Percentiles rank a stretch among this genome's conserved stretches.
Evolutionary conservation across 805 yeast species (phyloP).

Genomic region (Nakazawaea sp.): DNA sequence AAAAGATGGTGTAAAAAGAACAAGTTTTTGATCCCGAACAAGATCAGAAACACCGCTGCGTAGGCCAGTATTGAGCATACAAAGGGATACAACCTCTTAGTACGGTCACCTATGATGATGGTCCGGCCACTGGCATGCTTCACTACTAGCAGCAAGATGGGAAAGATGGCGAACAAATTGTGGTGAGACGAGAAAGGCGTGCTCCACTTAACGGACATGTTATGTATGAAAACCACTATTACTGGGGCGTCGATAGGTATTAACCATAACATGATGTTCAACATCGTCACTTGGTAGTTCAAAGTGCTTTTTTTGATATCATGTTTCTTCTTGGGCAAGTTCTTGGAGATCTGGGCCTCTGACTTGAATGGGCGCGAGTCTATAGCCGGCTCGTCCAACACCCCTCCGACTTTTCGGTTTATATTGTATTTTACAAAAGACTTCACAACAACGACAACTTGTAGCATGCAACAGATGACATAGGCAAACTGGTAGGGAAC

Average conservation of each 20-base stretch:
- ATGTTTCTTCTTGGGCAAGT: neutral
- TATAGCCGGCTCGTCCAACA: neutral
- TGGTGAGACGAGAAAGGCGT: constrained; percentile 87
- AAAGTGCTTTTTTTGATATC: constrained; percentile 23
- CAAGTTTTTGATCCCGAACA: constrained; percentile 78
- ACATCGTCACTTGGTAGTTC: constrained; percentile 57
- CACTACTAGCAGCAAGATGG: constrained; percentile 57
- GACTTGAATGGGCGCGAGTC: neutral
- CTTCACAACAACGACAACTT: constrained; percentile 43
- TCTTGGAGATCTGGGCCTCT: neutral
- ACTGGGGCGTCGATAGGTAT: constrained; percentile 76
- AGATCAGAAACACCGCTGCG: constrained; percentile 50
- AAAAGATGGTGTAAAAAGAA: constrained; percentile 76
- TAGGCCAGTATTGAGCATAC: constrained; percentile 33
- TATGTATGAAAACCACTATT: constrained; percentile 74
- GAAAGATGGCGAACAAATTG: constrained; percentile 69
- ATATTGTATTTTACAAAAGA: constrained; percentile 11
- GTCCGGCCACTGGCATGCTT: constrained; percentile 41
- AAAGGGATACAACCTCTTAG: constrained; percentile 15
- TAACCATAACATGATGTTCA: constrained; percentile 69
- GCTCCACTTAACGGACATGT: constrained; percentile 68
- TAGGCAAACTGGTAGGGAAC: constrained; percentile 81
- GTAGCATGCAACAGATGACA: constrained; percentile 52
- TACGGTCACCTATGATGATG: constrained; percentile 31
- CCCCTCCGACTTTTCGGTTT: neutral